These are phyloP conservation scores for Clavulina sp. DNA, from an alignment of 768 basidiomycete species.

Conservation along the genomic window DNA sequence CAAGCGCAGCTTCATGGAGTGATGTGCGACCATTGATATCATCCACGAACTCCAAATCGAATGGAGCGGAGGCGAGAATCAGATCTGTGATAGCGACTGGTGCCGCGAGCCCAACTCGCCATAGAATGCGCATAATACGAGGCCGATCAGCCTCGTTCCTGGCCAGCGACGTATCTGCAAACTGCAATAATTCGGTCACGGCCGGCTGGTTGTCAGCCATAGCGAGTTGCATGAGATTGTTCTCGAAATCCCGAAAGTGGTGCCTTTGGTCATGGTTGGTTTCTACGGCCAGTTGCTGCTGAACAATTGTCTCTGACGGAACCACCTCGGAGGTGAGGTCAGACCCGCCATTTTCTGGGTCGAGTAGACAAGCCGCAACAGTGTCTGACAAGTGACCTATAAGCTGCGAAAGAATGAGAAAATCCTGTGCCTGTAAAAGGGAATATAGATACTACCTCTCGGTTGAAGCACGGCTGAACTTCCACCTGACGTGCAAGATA, in stretches of 20 bases:
- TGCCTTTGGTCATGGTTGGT: neutral
- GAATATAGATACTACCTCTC: too few relatives aligned
- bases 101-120: conserved; percentile 80
- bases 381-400: conserved; percentile 91
- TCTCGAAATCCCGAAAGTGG: conserved; percentile 77
- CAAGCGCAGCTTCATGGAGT: conserved; percentile 83
- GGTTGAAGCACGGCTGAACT: conserved; percentile 95
- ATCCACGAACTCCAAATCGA: conserved; percentile 85
- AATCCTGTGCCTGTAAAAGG: conserved; percentile 13
- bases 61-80: conserved; percentile 50
- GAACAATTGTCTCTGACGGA: conserved; percentile 50
- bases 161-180: conserved; percentile 45
- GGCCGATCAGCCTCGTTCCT: conserved; percentile 36
- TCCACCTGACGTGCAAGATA: conserved; percentile 94
- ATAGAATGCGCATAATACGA: conserved; percentile 80
- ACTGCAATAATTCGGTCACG: conserved; percentile 50
- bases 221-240: conserved; percentile 65
- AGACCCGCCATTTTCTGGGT: conserved; percentile 57
- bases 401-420: conserved; percentile 30
- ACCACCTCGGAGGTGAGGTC: conserved; percentile 65
- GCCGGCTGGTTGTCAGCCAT: conserved; percentile 38
- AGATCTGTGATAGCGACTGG: conserved; percentile 53
- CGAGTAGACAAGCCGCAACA: conserved; percentile 65
- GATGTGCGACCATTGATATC: conserved; percentile 94
- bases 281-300: conserved; percentile 52